Conservation (phyloP, 176 grass and related monocot genomes). For the Carex littledalei region DNA sequence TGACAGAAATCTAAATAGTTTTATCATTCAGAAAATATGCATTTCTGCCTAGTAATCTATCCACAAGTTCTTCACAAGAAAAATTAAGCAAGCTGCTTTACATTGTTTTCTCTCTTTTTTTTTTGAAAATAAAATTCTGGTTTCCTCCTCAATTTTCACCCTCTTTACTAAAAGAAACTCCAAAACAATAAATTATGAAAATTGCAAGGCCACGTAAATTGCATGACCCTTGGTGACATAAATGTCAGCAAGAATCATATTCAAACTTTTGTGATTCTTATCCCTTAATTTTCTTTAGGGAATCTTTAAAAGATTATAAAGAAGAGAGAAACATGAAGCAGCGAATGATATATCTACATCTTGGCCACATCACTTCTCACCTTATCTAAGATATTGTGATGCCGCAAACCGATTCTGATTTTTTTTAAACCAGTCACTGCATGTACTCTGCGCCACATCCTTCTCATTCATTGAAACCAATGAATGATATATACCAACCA, state of each 20-base stretch:
- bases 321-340: conserved; percentile 15
- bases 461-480: not conserved
- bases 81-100: not conserved
- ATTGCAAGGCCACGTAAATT: not conserved
- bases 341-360: conserved; percentile 16
- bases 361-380: not conserved
- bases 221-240: not conserved
- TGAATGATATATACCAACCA: not conserved
- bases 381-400: conserved; percentile 13
- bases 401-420: conserved; percentile 14
- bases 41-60: not conserved
- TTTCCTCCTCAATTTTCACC: not conserved
- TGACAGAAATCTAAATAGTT: not conserved
- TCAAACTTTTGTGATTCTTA: conserved; percentile 17
- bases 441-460: not conserved
- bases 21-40: not conserved
- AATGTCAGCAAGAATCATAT: conserved; percentile 19
- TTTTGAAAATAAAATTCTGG: not conserved
- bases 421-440: not conserved
- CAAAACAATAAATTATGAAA: not conserved
- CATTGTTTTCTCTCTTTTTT: not conserved
- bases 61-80: not conserved
- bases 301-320: not conserved
- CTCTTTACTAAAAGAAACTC: not conserved
- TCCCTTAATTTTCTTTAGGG: not conserved